Conservation (phyloP, 805 yeast genomes). For the Candida odintsovae region DNA sequence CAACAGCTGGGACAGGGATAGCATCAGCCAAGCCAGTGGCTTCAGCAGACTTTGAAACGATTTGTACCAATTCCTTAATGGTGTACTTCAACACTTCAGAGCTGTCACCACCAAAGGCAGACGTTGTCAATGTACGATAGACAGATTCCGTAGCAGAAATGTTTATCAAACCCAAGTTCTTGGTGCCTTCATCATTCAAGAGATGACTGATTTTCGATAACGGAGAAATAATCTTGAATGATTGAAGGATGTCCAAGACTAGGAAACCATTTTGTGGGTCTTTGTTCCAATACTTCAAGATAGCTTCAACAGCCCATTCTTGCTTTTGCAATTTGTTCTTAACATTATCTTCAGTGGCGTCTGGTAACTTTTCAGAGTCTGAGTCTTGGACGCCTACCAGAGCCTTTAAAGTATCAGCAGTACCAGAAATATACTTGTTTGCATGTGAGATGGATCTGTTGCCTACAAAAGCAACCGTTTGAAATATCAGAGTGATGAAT, state of each 20-base stretch:
- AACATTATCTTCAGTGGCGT: conserved; percentile 5
- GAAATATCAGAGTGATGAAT: conserved; percentile 57
- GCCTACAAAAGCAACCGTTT: conserved; percentile 75
- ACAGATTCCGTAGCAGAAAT: conserved; percentile 40
- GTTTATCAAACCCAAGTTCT: conserved; percentile 35
- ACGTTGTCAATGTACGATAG: conserved; percentile 29
- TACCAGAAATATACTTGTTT: conserved; percentile 44
- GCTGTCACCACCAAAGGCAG: conserved; percentile 17
- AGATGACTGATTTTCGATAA: conserved; percentile 38
- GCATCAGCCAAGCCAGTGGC: conserved; percentile 19
- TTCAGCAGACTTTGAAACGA: conserved; percentile 18
- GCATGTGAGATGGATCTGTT: conserved; percentile 82
- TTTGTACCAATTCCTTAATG: conserved; percentile 22
- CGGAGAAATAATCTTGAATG: conserved; percentile 37
- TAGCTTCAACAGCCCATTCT: conserved; percentile 45
- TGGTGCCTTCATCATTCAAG: conserved; percentile 29
- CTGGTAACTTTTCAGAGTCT: conserved; percentile 5
- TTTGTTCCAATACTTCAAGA: conserved; percentile 58
- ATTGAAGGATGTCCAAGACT: conserved; percentile 47
- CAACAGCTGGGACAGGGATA: conserved; percentile 21
- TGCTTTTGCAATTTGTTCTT: conserved; percentile 28
- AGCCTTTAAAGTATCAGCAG: conserved; percentile 31
- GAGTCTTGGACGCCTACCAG: conserved; percentile 14
- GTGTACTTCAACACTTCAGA: conserved; percentile 24
- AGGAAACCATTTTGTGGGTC: conserved; percentile 62